Percentiles rank a stretch among this genome's conserved stretches.
These are phyloP conservation scores for Sugiyamaella marilandica DNA, from an alignment of 805 yeast genomes.

Conservation along the genomic window DNA sequence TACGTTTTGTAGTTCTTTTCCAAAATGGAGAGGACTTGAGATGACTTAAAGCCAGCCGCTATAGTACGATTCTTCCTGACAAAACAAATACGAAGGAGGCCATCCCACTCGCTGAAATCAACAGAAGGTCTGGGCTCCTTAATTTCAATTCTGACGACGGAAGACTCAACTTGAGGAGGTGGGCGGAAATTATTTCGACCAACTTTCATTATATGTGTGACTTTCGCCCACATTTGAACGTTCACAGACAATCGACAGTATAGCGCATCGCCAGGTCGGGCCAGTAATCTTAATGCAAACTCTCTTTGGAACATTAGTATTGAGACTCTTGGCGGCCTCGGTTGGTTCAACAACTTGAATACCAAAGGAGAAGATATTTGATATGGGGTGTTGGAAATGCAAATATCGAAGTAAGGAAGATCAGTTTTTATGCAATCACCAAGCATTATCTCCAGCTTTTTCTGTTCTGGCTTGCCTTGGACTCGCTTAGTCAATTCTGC, in stretches of 20 bases:
- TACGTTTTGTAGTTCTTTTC: conserved; percentile 84
- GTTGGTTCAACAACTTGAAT: conserved; percentile 83
- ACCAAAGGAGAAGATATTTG: conserved; percentile 97
- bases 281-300: conserved; percentile 87
- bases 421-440: conserved; percentile 97
- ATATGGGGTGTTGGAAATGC: conserved; percentile 96
- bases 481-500: conserved; percentile 97
- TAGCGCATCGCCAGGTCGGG: conserved; percentile 92
- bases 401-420: conserved; percentile 88
- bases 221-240: conserved; percentile 99
- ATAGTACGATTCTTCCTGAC: conserved; percentile 91
- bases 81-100: conserved; percentile 82
- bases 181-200: conserved; percentile 96
- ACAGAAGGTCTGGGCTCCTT: conserved; percentile 91
- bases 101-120: conserved; percentile 96
- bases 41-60: conserved; percentile 85
- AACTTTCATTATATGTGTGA: conserved; percentile 96
- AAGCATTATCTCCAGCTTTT: conserved; percentile 81
- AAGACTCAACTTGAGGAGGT: conserved; percentile 97
- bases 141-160: conserved; percentile 90
- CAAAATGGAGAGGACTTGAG: conserved; percentile 70
- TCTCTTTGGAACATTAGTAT: conserved; percentile 97
- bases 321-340: conserved; percentile 90
- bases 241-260: conserved; percentile 93
- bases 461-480: conserved; percentile 91